Evolutionary conservation across 306 rosid species (phyloP).

Genomic region (Cicer pinnatifidum): DNA sequence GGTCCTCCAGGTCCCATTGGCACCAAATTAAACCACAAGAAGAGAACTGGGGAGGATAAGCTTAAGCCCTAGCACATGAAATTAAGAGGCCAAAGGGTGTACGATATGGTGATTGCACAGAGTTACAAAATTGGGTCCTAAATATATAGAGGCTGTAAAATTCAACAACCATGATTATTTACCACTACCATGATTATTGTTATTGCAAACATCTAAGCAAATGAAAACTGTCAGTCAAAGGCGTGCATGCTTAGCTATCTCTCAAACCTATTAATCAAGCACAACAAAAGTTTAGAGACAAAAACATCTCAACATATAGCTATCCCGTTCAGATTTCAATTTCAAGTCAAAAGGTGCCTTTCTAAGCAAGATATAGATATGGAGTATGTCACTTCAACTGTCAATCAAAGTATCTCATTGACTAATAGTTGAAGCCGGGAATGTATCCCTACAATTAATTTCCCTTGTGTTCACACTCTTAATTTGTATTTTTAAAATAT

Average conservation of each 20-base stretch:
- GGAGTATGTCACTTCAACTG: background rate
- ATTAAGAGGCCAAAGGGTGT: background rate
- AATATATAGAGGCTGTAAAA: constrained; percentile 5
- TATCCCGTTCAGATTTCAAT: too few relatives aligned
- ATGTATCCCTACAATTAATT: too few relatives aligned
- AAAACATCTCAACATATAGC: too few relatives aligned
- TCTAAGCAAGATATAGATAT: too few relatives aligned
- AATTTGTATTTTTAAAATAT: too few relatives aligned
- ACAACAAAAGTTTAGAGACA: too few relatives aligned
- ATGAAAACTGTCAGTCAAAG: constrained; percentile 51
- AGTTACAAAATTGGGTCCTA: background rate
- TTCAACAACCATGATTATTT: background rate
- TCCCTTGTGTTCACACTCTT: too few relatives aligned
- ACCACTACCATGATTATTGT: too few relatives aligned
- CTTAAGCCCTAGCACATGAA: background rate
- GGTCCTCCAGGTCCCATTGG: constrained; percentile 64
- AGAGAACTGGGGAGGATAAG: background rate
- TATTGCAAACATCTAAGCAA: background rate
- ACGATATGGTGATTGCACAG: background rate
- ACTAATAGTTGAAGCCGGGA: background rate
- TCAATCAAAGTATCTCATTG: background rate
- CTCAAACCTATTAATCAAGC: constrained; percentile 43
- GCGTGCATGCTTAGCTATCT: constrained; percentile 9
- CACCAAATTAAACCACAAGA: background rate
- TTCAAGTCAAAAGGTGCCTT: too few relatives aligned